Base-by-base conservation (phyloP, 306 rosid genomes). In the Astragalus glycyphyllos region DNA sequence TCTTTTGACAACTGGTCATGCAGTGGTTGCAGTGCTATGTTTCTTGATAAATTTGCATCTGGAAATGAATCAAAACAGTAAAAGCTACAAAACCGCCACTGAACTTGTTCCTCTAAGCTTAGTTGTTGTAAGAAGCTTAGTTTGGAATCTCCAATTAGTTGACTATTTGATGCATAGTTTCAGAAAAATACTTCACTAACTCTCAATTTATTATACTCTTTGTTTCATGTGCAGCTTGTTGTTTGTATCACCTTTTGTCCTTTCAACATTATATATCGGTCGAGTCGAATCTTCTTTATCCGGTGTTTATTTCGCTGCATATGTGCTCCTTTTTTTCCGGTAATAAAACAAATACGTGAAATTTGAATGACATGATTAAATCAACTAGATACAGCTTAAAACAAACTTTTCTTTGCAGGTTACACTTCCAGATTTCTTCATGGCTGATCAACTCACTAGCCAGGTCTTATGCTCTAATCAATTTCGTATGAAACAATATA, bases 381-480 rank as follows among this genome's bases (percentile, higher is more conserved):
- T n/a, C n/a, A n/a, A n/a, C n/a, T n/a, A n/a, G n/a, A n/a, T n/a
- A n/a, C n/a, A n/a, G n/a, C n/a, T n/a, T n/a, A n/a, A n/a, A n/a
- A n/a, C n/a, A n/a, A n/a, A n/a, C n/a, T n/a, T n/a, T n/a, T n/a
- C n/a, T n/a, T n/a, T n/a, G n/a, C n/a, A n/a, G n/a, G n/a, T n/a
- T 77, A 82, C 77, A 44, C 74, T 85, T 74, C 68, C 72, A 8
- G 87, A 89, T 46, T 84, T 85, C 78, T 84, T 85, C 82, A 76
- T 85, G 79, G 96, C 90, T n/a, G 90, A 87, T 60, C 92, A 89
- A 81, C 90, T 89, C 71, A 80, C 90, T 5, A 83, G 92, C 76
- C 96, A 89, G 90, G 92, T 89, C 20, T 83, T 69, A 8, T 41
- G 40, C 64, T 65, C 26, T 4, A 46, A 38, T 67, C 7, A n/a